Base-by-base conservation (phyloP, 2,329 filamentous ascomycete species). In the Fusarium nygamai region DNA sequence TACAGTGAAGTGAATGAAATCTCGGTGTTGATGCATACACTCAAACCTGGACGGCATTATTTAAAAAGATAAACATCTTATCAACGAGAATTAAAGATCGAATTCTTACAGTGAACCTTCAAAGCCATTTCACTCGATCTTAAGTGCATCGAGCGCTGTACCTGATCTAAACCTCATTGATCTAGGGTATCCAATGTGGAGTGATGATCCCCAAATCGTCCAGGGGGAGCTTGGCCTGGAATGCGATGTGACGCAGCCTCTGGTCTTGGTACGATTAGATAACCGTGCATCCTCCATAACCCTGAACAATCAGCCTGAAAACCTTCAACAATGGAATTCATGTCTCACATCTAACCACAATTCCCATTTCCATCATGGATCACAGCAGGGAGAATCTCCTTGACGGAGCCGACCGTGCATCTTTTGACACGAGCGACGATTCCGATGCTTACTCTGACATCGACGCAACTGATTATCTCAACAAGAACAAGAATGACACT, bases 351-450 rank as follows among this genome's bases (percentile, higher is more conserved):
- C 33, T 12, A 64, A 67, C 29, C 34, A 29, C n/a, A 20, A 43
- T 24, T 53, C 31, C 46, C 39, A 14, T 50, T 10, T n/a, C 7
- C 31, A 70, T 43, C 29, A 78, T 78, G 79, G 81, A 82, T 68
- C 79, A 77, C 27, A 81, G 79, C 61, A 78, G 76, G 46, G 77
- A 81, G 69, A 78, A 80, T 22, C 80, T 82, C 33, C 78, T 82
- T 20, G 65, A 67, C 10, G 61, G 72, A 47, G 73, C 69, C 43
- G 68, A 74, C n/a, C 61, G 75, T 22, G 53, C 67, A 12, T 78
- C 76, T 27, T 60, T 66, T 33, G 77, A 80, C 33, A 76, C 60
- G 13, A 73, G 75, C 54, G 71, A 80, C 36, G 75, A 72, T 47
- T 74, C 75, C 33, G 77, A 78, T 51, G 71, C 72, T 34, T 69